These are phyloP conservation scores for Amaranthus hypochondriacus DNA, from an alignment of 148 eudicot species.

Conservation along the genomic window DNA sequence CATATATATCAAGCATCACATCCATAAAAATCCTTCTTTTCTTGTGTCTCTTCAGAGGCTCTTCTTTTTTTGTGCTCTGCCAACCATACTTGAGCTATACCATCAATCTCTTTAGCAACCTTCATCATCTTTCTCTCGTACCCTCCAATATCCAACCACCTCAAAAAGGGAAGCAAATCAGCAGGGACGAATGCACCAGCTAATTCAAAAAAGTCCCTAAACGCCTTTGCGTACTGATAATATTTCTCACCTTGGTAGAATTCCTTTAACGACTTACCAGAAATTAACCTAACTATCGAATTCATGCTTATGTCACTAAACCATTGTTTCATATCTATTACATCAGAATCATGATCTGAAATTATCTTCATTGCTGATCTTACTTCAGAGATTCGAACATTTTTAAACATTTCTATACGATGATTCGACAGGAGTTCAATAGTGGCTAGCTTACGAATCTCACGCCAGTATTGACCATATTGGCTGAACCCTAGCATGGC, in stretches of 20 bases:
- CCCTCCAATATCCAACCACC: conserved; percentile 37
- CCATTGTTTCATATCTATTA: conserved; percentile 38
- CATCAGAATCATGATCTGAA: neutral
- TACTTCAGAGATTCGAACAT: conserved; percentile 21
- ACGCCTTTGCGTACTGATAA: conserved; percentile 5
- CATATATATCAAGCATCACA: conserved; percentile 22
- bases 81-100: conserved; percentile 18
- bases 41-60: neutral
- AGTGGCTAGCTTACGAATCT: conserved; percentile 29
- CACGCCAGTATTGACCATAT: conserved; percentile 41
- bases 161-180: conserved; percentile 27
- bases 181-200: conserved; percentile 21
- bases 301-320: conserved; percentile 36
- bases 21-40: conserved; percentile 30
- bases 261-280: conserved; percentile 31
- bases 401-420: conserved; percentile 19
- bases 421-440: conserved; percentile 33
- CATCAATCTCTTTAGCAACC: conserved; percentile 21
- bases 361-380: conserved; percentile 19
- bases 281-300: conserved; percentile 24
- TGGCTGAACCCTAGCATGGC: conserved; percentile 33
- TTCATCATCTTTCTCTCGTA: conserved; percentile 29
- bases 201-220: conserved; percentile 24
- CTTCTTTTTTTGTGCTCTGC: conserved; percentile 24
- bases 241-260: conserved; percentile 13